A percentile compares a stretch with the other conserved stretches of the same genome.
These are phyloP conservation scores for Pestalotiopsis sp. DNA, from an alignment of 2,329 filamentous ascomycete species.

Conservation along the genomic window DNA sequence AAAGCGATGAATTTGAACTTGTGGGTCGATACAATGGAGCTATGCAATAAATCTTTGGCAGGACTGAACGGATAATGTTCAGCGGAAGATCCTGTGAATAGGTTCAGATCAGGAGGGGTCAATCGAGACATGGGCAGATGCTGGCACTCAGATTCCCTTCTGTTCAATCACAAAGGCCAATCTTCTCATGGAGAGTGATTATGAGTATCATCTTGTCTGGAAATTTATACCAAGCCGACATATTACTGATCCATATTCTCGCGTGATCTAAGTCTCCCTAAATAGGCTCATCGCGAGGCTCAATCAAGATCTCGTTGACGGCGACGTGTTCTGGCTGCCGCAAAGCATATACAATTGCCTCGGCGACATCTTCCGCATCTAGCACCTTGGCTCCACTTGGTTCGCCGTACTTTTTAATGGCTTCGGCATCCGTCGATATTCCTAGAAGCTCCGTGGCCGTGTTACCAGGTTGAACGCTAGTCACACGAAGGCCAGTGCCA, in stretches of 20 bases:
- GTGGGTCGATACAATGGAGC: not conserved
- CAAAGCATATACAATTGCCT: slow-evolving; percentile 73
- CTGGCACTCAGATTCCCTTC: too few species aligned
- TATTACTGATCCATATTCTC: too few species aligned
- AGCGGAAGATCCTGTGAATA: too few species aligned
- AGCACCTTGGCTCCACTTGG: slow-evolving; percentile 75
- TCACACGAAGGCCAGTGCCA: slow-evolving; percentile 72
- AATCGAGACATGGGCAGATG: too few species aligned
- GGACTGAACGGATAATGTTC: not conserved
- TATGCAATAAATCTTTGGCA: not conserved
- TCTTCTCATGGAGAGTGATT: too few species aligned
- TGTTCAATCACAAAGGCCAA: too few species aligned
- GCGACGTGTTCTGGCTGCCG: slow-evolving; percentile 75
- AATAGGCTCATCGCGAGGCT: slow-evolving; percentile 76
- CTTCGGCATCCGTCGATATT: slow-evolving; percentile 77
- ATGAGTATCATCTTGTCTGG: too few species aligned
- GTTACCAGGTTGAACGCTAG: slow-evolving; percentile 77
- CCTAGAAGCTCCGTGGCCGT: slow-evolving; percentile 71
- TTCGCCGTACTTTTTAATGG: slow-evolving; percentile 77
- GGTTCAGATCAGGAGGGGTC: too few species aligned
- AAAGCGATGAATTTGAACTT: slow-evolving; percentile 6
- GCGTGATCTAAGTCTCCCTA: slow-evolving; percentile 33
- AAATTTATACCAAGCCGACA: too few species aligned
- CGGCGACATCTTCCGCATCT: slow-evolving; percentile 73
- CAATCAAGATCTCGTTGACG: slow-evolving; percentile 80